These are phyloP conservation scores for Silene uniflora DNA, from an alignment of 148 eudicot genomes.

Conservation along the genomic window DNA sequence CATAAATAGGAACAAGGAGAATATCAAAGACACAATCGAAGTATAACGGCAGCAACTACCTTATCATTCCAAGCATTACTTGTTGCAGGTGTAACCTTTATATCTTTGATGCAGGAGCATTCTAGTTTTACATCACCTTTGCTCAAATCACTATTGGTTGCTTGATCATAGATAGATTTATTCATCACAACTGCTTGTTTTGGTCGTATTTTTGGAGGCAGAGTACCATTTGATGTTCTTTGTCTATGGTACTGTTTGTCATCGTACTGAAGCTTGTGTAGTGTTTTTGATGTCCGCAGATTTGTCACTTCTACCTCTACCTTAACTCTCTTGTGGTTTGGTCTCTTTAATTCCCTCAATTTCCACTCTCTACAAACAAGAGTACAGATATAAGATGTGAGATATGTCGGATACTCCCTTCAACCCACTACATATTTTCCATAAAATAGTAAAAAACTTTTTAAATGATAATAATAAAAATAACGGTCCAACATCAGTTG, in stretches of 20 bases:
- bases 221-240: slow-evolving; percentile 47
- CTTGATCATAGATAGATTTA: slow-evolving; percentile 43
- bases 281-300: slow-evolving; percentile 27
- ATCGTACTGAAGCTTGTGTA: slow-evolving; percentile 30
- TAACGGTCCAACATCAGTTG: too few relatives aligned
- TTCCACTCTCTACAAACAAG: slow-evolving; percentile 33
- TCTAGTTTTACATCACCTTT: too few relatives aligned
- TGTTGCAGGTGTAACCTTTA: slow-evolving; percentile 32
- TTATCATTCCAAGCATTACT: slow-evolving; percentile 32
- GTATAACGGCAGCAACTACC: too few relatives aligned
- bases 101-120: too few relatives aligned
- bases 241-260: slow-evolving; percentile 35
- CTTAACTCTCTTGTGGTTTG: slow-evolving; percentile 36
- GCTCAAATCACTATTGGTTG: slow-evolving; percentile 27
- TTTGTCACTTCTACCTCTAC: slow-evolving; percentile 43
- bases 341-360: slow-evolving; percentile 26
- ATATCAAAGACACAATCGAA: slow-evolving; percentile 3
- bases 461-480: too few relatives aligned
- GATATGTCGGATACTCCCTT: neutral
- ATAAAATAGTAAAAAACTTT: too few relatives aligned
- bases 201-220: slow-evolving; percentile 32
- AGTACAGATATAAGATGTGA: slow-evolving; percentile 9
- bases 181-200: too few relatives aligned
- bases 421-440: too few relatives aligned
- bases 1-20: neutral